Base-by-base conservation (phyloP, 352 stramenopile genomes). In the Phytophthora europaea region DNA sequence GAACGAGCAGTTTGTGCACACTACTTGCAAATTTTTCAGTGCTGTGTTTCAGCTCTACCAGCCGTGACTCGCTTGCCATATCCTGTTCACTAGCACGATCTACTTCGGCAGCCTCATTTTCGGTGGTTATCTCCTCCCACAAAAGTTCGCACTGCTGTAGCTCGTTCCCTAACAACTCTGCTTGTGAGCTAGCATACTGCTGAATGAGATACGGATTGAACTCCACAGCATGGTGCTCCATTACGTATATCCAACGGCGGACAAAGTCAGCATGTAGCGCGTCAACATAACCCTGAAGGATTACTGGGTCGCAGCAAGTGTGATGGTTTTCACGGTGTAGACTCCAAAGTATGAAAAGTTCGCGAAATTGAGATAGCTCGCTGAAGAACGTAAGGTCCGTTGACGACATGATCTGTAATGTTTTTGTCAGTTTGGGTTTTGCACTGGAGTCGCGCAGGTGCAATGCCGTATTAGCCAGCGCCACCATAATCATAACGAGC, bases 181-280 rank as follows among this genome's bases (percentile, higher is more conserved):
- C 86, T 72, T 92, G 81, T 28, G 66, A 70, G 0, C 71, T 78
- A 10, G 83, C 74, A 59, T 93, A 34, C 34, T 88, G 80, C 38
- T 92, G 82, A 62, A 90, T 84, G 28, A 92, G 63, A 47, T 80
- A 94, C 26, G 85, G 85, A 53, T 95, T 95, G 63, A 95, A 93
- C 34, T 94, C 86, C 12, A 80, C 55, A 7, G 61, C 78, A 61
- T 82, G 70, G 15, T 83, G 72, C 0, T 82, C 59, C 28, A 91
- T 67, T 12, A 82, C 43, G 48, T 73, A 75, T 9, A 67, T 43
- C 87, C 87, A 94, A 5, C 85, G 81, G 12, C 38, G 69, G 20
- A 83, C 45, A 40, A 92, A 93, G 8, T 85, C 75, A 20, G 48
- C 54, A 53, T 89, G 83, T 4, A 81, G 64, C 33, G 36, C 10